A percentile compares a stretch with the other conserved stretches of the same genome.
phyloP scores from a whole-genome alignment of 2,329 filamentous ascomycete species.

The Colletotrichum theobromicola region DNA sequence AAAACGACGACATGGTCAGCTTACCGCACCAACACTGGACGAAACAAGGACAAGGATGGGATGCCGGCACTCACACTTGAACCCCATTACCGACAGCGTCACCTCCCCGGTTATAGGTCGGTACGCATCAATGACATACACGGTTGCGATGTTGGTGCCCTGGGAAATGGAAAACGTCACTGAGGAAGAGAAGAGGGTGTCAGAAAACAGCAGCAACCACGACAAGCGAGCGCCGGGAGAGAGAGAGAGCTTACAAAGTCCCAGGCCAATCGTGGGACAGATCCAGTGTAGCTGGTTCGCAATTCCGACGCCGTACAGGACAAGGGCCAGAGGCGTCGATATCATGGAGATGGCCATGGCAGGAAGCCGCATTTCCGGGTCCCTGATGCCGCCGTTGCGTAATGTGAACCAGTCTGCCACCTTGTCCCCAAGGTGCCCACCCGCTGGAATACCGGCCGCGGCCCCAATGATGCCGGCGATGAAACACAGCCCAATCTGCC shows the following conservation, averaged over 20 bases:
- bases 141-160: slow-evolving; percentile 59
- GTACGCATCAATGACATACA: slow-evolving; percentile 64
- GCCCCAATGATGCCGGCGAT: slow-evolving; percentile 53
- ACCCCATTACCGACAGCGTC: slow-evolving; percentile 56
- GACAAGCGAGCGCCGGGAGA: background rate
- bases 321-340: slow-evolving; percentile 49
- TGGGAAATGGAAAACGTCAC: slow-evolving; percentile 63
- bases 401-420: slow-evolving; percentile 54
- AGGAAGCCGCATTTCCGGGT: slow-evolving; percentile 65
- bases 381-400: slow-evolving; percentile 59
- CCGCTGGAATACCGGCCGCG: slow-evolving; percentile 52
- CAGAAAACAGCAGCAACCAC: background rate
- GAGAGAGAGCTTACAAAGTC: slow-evolving; percentile 45
- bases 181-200: slow-evolving; percentile 24
- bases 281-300: slow-evolving; percentile 57
- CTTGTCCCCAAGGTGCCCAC: slow-evolving; percentile 52
- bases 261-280: slow-evolving; percentile 58
- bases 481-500: slow-evolving; percentile 57
- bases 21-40: background rate
- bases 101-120: slow-evolving; percentile 62
- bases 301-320: slow-evolving; percentile 55
- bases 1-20: slow-evolving; percentile 13
- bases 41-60: background rate
- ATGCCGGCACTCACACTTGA: slow-evolving; percentile 51
- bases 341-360: slow-evolving; percentile 56